phyloP scores from a whole-genome alignment of 768 basidiomycete genomes.

The Phlegmacium glaucopus region DNA sequence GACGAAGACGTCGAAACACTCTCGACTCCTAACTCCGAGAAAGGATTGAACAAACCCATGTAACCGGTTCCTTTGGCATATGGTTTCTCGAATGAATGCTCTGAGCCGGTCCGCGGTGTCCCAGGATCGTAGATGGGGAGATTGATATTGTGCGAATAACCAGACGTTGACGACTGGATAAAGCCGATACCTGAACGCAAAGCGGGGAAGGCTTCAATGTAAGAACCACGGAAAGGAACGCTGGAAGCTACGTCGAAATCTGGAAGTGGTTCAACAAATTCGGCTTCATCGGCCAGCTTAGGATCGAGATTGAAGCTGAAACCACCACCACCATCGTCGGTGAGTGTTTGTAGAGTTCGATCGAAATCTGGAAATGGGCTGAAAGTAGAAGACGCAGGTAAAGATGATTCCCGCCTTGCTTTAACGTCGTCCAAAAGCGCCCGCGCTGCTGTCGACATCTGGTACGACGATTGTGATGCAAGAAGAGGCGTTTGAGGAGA shows the following conservation, averaged over 20 bases:
- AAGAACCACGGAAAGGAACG: slow-evolving; percentile 62
- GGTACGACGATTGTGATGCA: slow-evolving; percentile 66
- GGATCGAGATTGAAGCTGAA: slow-evolving; percentile 90
- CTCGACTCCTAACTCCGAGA: slow-evolving; percentile 59
- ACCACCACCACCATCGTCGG: slow-evolving; percentile 59
- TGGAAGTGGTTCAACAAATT: slow-evolving; percentile 37
- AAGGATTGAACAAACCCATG: slow-evolving; percentile 78
- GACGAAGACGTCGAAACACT: slow-evolving; percentile 25
- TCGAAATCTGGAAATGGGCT: slow-evolving; percentile 91
- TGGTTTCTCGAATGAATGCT: slow-evolving; percentile 40
- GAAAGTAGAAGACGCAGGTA: slow-evolving; percentile 33
- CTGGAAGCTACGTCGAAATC: slow-evolving; percentile 51
- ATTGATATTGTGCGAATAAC: slow-evolving; percentile 43
- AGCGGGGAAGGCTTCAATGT: slow-evolving; percentile 68
- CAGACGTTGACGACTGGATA: slow-evolving; percentile 50
- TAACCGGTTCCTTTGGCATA: slow-evolving; percentile 50
- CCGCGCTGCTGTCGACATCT: slow-evolving; percentile 83
- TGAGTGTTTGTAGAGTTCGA: slow-evolving; percentile 72
- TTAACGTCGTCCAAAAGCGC: slow-evolving; percentile 83
- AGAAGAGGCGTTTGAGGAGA: slow-evolving; percentile 49
- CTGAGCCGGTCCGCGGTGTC: slow-evolving; percentile 33
- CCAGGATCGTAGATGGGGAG: slow-evolving; percentile 58
- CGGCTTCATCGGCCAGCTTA: slow-evolving; percentile 55
- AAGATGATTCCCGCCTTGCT: slow-evolving; percentile 61
- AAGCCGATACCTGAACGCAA: slow-evolving; percentile 43